Percentiles rank a stretch among this genome's conserved stretches.
Evolutionary conservation across 2,329 filamentous ascomycete genomes (phyloP).

Genomic region (Fusarium poae): DNA sequence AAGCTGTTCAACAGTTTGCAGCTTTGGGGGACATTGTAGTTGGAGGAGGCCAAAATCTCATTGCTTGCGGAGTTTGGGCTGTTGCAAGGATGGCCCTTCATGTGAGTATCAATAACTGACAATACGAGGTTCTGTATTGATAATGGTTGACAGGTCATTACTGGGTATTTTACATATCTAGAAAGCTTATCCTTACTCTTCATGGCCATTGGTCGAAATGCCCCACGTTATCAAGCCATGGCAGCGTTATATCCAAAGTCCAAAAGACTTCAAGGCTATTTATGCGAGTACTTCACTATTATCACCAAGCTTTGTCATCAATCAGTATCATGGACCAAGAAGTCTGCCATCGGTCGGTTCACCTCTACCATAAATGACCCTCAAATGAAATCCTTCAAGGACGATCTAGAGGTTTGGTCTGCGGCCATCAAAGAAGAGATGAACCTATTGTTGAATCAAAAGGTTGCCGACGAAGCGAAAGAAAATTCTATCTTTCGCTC

Average conservation of each 20-base stretch:
- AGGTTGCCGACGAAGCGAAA: constrained; percentile 31
- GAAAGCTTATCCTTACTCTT: constrained; percentile 57
- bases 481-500: constrained; percentile 45
- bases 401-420: constrained; percentile 53
- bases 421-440: constrained; percentile 53
- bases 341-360: constrained; percentile 52
- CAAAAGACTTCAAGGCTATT: constrained; percentile 51
- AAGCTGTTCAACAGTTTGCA: constrained; percentile 59
- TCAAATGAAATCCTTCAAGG: constrained; percentile 51
- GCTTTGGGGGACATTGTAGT: constrained; percentile 55
- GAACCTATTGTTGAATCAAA: constrained; percentile 44
- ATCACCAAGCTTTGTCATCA: constrained; percentile 57
- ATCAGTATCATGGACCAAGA: constrained; percentile 52
- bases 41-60: constrained; percentile 59
- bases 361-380: constrained; percentile 50
- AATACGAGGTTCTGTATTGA: not conserved
- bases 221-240: constrained; percentile 57
- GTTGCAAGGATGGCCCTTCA: constrained; percentile 54
- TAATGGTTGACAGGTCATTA: rapidly evolving
- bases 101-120: rapidly evolving
- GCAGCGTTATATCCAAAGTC: constrained; percentile 57
- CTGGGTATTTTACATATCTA: constrained; percentile 46
- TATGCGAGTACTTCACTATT: constrained; percentile 58
- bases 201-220: constrained; percentile 57
- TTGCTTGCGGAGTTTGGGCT: constrained; percentile 61